Conservation (phyloP, 495 filamentous ascomycete species). For the Usnea hakonensis region DNA sequence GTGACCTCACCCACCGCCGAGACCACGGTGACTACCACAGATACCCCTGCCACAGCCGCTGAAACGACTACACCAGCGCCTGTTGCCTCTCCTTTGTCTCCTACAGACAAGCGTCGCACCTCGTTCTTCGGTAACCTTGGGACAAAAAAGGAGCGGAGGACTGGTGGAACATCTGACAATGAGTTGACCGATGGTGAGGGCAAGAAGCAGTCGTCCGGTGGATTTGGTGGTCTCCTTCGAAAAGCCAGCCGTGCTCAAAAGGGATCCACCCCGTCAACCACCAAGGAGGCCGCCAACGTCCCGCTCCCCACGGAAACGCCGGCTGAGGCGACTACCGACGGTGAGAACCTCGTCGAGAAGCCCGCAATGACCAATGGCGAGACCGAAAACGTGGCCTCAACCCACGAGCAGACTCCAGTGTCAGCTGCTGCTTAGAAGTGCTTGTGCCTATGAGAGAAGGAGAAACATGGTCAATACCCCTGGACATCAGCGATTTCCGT, state of each 20-base stretch:
- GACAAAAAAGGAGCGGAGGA: slow-evolving; percentile 47
- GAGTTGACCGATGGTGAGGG: slow-evolving; percentile 43
- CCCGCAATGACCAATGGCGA: slow-evolving; percentile 8
- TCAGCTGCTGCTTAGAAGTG: slow-evolving; percentile 11
- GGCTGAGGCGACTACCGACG: slow-evolving; percentile 9
- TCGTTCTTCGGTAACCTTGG: slow-evolving; percentile 49
- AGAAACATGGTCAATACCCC: not conserved
- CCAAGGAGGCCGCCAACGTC: slow-evolving; percentile 11
- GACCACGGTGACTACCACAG: slow-evolving; percentile 27
- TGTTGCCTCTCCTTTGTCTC: slow-evolving; percentile 29
- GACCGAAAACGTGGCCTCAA: not conserved
- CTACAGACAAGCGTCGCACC: slow-evolving; percentile 47
- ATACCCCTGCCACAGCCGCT: slow-evolving; percentile 13
- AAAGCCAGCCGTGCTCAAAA: slow-evolving; percentile 47
- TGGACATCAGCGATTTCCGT: slow-evolving; percentile 1
- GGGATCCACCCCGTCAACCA: slow-evolving; percentile 1
- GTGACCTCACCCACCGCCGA: slow-evolving; percentile 41
- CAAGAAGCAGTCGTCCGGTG: slow-evolving; percentile 43
- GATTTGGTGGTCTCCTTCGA: slow-evolving; percentile 50
- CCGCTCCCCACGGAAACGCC: slow-evolving; percentile 12
- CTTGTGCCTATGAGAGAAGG: not conserved
- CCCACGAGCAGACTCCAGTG: slow-evolving; percentile 14
- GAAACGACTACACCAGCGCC: slow-evolving; percentile 23
- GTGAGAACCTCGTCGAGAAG: slow-evolving; percentile 7
- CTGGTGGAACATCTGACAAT: slow-evolving; percentile 39